phyloP scores from a whole-genome alignment of 2,329 filamentous ascomycete genomes.

The Dactylellina haptotyla region DNA sequence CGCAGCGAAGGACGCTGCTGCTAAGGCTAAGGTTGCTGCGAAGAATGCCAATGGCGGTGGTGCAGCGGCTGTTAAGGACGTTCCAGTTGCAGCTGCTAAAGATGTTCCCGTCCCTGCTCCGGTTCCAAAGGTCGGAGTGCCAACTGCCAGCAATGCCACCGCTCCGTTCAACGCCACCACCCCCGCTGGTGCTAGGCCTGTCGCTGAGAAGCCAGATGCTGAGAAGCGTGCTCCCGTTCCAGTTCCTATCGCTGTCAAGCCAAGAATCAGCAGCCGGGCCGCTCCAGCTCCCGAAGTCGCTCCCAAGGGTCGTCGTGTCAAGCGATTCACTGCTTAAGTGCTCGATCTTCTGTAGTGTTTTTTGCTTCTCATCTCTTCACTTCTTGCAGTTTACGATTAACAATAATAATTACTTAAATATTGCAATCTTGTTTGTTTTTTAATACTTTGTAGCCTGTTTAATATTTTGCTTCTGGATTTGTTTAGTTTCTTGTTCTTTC shows the following conservation, averaged over 20 bases:
- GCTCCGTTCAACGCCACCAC: not conserved
- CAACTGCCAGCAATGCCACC: not conserved
- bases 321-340: conserved; percentile 8
- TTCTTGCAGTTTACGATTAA: too few species aligned
- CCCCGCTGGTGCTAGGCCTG: not conserved
- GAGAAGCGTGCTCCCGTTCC: too few species aligned
- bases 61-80: not conserved
- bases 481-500: too few species aligned
- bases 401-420: too few species aligned
- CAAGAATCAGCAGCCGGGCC: too few species aligned
- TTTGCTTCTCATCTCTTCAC: not conserved
- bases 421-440: too few species aligned
- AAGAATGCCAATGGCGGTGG: not conserved
- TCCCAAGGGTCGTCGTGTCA: not conserved
- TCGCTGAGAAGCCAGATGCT: not conserved
- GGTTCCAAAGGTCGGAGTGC: not conserved
- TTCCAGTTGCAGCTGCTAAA: not conserved
- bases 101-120: not conserved
- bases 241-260: too few species aligned
- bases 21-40: not conserved
- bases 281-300: not conserved
- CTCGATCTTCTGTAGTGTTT: not conserved
- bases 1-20: not conserved
- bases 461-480: too few species aligned
- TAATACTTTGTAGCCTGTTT: too few species aligned